phyloP scores from a whole-genome alignment of 495 filamentous ascomycete genomes.

The Hypoxylon intermedium region DNA sequence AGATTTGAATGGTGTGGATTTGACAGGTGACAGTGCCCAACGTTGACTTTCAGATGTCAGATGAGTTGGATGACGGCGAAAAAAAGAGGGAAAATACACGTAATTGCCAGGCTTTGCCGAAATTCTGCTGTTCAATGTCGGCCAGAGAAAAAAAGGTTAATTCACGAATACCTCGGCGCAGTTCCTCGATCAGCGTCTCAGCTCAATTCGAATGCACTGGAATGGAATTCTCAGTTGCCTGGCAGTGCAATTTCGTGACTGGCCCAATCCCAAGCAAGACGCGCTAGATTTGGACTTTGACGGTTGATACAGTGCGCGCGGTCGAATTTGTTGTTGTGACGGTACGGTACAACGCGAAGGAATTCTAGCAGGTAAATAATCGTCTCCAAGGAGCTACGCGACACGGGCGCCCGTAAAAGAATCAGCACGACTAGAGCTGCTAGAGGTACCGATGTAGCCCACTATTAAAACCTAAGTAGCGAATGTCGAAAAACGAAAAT shows the following conservation, averaged over 20 bases:
- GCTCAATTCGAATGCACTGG: constrained; percentile 33
- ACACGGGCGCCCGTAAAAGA: constrained; percentile 18
- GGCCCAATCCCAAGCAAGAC: constrained; percentile 24
- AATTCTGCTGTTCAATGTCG: constrained; percentile 34
- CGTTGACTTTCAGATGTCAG: constrained; percentile 19
- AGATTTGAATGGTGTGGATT: constrained; percentile 21
- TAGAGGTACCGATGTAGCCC: constrained; percentile 13
- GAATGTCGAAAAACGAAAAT: not conserved
- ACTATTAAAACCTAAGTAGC: not conserved
- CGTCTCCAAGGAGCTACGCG: constrained; percentile 23
- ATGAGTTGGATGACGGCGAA: constrained; percentile 23
- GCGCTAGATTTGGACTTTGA: constrained; percentile 15
- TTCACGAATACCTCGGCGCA: constrained; percentile 26
- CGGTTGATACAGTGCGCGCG: constrained; percentile 28
- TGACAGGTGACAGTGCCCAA: constrained; percentile 32
- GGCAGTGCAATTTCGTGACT: constrained; percentile 6
- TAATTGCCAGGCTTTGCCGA: constrained; percentile 20
- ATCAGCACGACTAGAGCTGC: constrained; percentile 10
- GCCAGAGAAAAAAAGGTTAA: too few relatives aligned
- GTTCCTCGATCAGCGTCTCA: constrained; percentile 30
- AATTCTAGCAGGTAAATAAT: constrained; percentile 19
- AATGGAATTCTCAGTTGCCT: constrained; percentile 28
- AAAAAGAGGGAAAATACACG: constrained; percentile 11
- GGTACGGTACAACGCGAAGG: constrained; percentile 12
- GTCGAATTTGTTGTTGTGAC: constrained; percentile 13